phyloP scores from a whole-genome alignment of 225 moss, liverwort and hornwort species.

The Physcomitrellopsis africana region DNA sequence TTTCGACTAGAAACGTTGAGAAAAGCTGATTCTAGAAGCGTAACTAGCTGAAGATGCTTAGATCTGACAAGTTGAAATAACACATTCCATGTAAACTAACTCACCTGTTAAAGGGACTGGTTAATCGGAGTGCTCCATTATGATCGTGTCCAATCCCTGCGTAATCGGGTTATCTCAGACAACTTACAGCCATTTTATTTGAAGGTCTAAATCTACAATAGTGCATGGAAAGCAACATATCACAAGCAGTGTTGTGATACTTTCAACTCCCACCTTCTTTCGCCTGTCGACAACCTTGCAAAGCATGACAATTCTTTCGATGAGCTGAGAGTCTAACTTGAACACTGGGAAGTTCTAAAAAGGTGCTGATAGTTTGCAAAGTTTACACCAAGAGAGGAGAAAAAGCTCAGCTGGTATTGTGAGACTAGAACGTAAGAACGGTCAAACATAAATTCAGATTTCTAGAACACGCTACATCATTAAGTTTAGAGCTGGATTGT shows the following conservation, averaged over 20 bases:
- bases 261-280: not conserved
- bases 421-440: not conserved
- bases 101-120: conserved; percentile 21
- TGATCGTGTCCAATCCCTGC: conserved; percentile 20
- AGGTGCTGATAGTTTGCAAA: not conserved
- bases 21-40: conserved; percentile 21
- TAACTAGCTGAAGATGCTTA: conserved; percentile 24
- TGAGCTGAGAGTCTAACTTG: not conserved
- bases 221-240: not conserved
- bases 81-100: conserved; percentile 1
- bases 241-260: not conserved
- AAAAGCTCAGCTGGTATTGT: not conserved
- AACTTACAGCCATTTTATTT: too few relatives aligned
- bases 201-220: too few relatives aligned
- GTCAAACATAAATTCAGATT: conserved; percentile 6
- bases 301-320: not conserved
- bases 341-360: not conserved
- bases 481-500: not conserved
- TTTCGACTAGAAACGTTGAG: conserved; percentile 33
- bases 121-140: not conserved
- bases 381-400: not conserved
- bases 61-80: conserved; percentile 29
- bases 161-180: conserved; percentile 3
- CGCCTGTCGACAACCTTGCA: not conserved
- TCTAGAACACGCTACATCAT: conserved; percentile 2